phyloP scores from a whole-genome alignment of 306 rosid genomes.

The Bauhinia variegata region DNA sequence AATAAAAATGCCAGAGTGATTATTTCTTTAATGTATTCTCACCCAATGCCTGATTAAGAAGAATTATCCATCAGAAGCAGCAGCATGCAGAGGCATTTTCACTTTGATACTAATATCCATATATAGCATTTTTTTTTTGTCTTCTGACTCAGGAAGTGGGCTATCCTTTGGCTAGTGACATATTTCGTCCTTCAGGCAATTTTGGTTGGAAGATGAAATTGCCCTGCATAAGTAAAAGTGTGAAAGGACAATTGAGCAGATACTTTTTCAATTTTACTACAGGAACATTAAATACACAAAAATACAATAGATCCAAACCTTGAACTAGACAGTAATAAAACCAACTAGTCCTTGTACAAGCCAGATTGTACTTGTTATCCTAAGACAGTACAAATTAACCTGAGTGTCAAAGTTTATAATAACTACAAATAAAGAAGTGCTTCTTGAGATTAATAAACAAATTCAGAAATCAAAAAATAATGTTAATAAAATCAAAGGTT shows the following conservation, averaged over 20 bases:
- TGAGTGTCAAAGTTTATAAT: constrained; percentile 24
- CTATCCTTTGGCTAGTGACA: too few species aligned
- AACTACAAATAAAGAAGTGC: constrained; percentile 43
- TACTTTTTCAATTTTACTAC: constrained; percentile 27
- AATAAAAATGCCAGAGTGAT: too few species aligned
- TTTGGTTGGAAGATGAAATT: constrained; percentile 24
- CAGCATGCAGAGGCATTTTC: constrained; percentile 27
- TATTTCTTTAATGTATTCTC: constrained; percentile 34
- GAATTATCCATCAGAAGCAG: constrained; percentile 35
- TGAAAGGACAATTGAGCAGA: constrained; percentile 39
- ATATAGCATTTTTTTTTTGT: constrained; percentile 20
- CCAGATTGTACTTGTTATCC: constrained; percentile 30
- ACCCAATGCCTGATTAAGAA: background rate
- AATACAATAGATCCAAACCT: constrained; percentile 37
- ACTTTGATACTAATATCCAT: constrained; percentile 23
- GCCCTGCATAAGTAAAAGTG: constrained; percentile 56
- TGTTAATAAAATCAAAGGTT: constrained; percentile 15
- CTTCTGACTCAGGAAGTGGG: too few species aligned
- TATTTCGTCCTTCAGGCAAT: constrained; percentile 38
- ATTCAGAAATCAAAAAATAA: constrained; percentile 14
- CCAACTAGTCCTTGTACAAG: background rate
- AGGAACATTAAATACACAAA: constrained; percentile 24
- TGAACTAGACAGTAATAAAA: constrained; percentile 33
- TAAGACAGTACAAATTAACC: constrained; percentile 26
- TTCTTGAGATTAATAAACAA: constrained; percentile 19